Evolutionary conservation across 495 filamentous ascomycete species (phyloP), one percentile per base, ranked within the genome.

Genomic region (Ramalina intermedia): DNA sequence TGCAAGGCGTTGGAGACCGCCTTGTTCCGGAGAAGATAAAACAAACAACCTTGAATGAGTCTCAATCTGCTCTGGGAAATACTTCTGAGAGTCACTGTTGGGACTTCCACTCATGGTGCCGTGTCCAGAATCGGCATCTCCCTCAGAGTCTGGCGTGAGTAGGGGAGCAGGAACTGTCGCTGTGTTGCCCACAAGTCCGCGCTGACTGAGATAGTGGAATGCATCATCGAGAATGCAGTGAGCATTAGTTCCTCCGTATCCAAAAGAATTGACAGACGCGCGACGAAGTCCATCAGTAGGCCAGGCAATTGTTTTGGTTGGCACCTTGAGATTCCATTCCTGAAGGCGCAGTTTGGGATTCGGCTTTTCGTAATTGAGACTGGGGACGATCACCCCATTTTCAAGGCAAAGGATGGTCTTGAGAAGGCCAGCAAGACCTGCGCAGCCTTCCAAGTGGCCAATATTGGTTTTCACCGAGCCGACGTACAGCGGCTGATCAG

Each of bases 401-500:
- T 77, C 69, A 8, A 77, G 26, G 13, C 54, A 50, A 41, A 74
- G 24, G 0, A 63, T 53, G 0, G 55, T 56, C 49, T 66, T 77
- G 52, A 78, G 68, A 18, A 77, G 29, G 5, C 59, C 66, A 1
- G 69, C 69, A 1, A 77, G 47, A 0, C 74, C 71, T 13, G 55
- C 52, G 0, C 61, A 59, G 0, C 53, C 57, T 47, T 74, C 71
- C 0, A 55, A 21, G 27, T 73, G 70, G 36, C 70, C 71, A 13
- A 74, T 51, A 45, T 72, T 71, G 14, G 60, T 53, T 45, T 74
- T 74, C 16, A 71, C 48, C 1, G 66, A 59, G 6, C 69, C 73
- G 20, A 63, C 43, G 37, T 47, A 60, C 9, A 64, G 44, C 11
- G 37, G 16, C 33, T 37, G 37, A 27, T 9, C 8, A 9, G 21